Base-by-base conservation (phyloP, 2,329 filamentous ascomycete species). In the Trichoderma endophyticum region DNA sequence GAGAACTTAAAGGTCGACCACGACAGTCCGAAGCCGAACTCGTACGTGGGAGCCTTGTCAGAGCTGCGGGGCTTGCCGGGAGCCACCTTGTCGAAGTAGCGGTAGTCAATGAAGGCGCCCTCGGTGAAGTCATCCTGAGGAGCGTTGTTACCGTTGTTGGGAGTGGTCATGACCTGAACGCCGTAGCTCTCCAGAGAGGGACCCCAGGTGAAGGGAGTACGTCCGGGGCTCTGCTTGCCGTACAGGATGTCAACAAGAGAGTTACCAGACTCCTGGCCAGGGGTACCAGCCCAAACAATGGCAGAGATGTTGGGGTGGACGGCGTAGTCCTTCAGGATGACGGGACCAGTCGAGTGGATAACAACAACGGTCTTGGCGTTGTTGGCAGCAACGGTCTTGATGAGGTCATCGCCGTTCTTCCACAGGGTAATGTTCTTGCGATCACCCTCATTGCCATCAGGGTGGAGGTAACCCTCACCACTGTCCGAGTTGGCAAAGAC, bases 321-420 rank as follows among this genome's bases (percentile, higher is more conserved):
- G 77, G 92, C 90, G 86, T 90, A 95, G 11, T 93, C 88, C 14
- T 90, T 89, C 28, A 98, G 82, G 1, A 97, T 83, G 5, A 97
- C 92, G 1, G 95, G 90, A 0, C 94, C 94, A 4, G 91, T 89
- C 1, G 92, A 94, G 84, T 98, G 95, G 72, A 98, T 91, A 71
- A 98, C 89, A 18, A 98, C 93, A 73, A 98, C 92, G 14, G 94
- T 97, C 86, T 98, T 97, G 83, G 91, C 90, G 85, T 92, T 95
- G 73, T 90, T 79, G 8, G 90, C 86, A 1, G 93, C 90, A 12
- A 97, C 93, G 62, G 92, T 94, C 81, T 92, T 88, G 82, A 98
- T 92, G 70, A 98, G 83, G 0, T 87, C 86, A 68, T 98, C 94
- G 54, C 93, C 95, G 72, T 90, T 87, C 73, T 91, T 86, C 95